Conservation (phyloP, 805 yeast genomes). For the Saccharomyces paradoxus region DNA sequence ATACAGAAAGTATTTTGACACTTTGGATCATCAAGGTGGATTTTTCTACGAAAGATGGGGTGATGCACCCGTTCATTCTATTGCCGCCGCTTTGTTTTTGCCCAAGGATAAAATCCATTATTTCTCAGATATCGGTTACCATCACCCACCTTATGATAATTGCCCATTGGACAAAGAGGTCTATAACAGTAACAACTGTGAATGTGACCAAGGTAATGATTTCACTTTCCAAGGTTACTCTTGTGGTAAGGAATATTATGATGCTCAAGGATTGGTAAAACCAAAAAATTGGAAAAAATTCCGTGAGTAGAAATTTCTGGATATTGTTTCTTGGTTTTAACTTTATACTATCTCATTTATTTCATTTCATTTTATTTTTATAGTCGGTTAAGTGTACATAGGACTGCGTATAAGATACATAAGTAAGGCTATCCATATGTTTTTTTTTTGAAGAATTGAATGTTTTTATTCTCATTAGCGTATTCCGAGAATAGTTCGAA, state of each 20-base stretch:
- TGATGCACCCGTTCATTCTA: slow-evolving; percentile 82
- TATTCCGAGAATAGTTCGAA: not conserved
- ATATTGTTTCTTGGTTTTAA: not conserved
- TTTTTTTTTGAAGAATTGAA: not conserved
- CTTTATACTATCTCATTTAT: not conserved
- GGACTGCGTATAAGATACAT: not conserved
- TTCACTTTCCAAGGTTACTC: slow-evolving; percentile 65
- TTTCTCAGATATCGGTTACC: slow-evolving; percentile 75
- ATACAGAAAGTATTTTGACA: slow-evolving; percentile 57
- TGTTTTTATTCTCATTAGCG: not conserved
- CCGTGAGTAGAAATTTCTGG: slow-evolving; percentile 2
- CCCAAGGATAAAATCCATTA: slow-evolving; percentile 58
- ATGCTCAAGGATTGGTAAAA: slow-evolving; percentile 41
- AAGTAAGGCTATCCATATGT: not conserved
- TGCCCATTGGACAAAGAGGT: slow-evolving; percentile 63
- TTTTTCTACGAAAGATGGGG: slow-evolving; percentile 90
- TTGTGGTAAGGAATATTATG: slow-evolving; percentile 56
- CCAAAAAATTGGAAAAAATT: slow-evolving; percentile 56
- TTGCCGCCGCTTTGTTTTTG: slow-evolving; percentile 68
- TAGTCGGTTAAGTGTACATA: not conserved
- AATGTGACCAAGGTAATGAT: slow-evolving; percentile 64
- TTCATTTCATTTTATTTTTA: not conserved
- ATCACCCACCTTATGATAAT: slow-evolving; percentile 64
- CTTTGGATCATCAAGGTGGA: slow-evolving; percentile 66
- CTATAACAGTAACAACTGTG: slow-evolving; percentile 56